Conservation (phyloP, 371 early-diverging fungal genomes). For the Cokeromyces recurvatus region DNA sequence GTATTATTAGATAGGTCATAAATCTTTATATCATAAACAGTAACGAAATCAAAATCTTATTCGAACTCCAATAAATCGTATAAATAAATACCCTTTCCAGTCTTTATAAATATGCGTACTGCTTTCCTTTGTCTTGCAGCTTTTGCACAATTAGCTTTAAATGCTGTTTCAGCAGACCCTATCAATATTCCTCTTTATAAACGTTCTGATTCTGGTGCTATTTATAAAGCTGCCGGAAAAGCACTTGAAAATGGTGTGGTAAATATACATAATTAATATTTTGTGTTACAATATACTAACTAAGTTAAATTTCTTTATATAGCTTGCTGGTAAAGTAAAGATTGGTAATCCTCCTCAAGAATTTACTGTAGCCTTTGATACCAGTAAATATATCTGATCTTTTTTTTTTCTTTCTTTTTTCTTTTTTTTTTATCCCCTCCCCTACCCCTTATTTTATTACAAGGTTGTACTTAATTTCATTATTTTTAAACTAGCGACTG, state of each 20-base stretch:
- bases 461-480: slow-evolving; percentile 17
- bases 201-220: slow-evolving; percentile 25
- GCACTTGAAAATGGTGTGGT: slow-evolving; percentile 42
- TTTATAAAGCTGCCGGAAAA: slow-evolving; percentile 39
- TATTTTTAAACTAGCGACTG: slow-evolving; percentile 31
- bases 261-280: slow-evolving; percentile 1
- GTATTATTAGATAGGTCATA: no score
- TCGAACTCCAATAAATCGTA: no score
- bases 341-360: slow-evolving; percentile 45
- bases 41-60: no score
- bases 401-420: no score
- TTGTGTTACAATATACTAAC: neutral
- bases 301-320: no score
- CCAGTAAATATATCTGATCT: slow-evolving; percentile 22
- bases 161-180: slow-evolving; percentile 29
- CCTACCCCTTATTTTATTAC: slow-evolving; percentile 3
- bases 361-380: slow-evolving; percentile 46
- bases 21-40: no score
- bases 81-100: no score
- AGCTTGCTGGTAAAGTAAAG: slow-evolving; percentile 45
- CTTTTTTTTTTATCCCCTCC: neutral
- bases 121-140: slow-evolving; percentile 40
- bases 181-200: slow-evolving; percentile 39
- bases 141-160: slow-evolving; percentile 38
- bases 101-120: slow-evolving; percentile 23